Evolutionary conservation across 2,329 filamentous ascomycete genomes (phyloP).

Genomic region (Beauveria sp.): DNA sequence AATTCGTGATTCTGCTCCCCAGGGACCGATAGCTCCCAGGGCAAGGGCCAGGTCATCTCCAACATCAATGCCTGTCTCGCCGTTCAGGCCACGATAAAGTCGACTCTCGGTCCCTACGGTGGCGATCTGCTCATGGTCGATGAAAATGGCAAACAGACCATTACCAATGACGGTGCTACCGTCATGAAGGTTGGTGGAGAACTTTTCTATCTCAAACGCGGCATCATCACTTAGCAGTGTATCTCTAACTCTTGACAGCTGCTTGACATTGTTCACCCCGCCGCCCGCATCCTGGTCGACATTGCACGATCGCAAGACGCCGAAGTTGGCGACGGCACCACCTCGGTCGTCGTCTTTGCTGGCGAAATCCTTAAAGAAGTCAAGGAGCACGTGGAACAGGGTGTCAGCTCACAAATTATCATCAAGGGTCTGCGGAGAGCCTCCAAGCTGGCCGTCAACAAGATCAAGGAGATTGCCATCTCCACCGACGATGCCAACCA

Average conservation of each 20-base stretch:
- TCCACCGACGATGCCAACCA: slow-evolving; percentile 75
- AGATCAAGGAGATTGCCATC: slow-evolving; percentile 95
- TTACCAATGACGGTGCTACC: slow-evolving; percentile 97
- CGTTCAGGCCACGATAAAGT: slow-evolving; percentile 92
- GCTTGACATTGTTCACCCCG: slow-evolving; percentile 96
- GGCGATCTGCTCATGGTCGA: slow-evolving; percentile 95
- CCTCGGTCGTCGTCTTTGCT: slow-evolving; percentile 93
- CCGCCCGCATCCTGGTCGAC: slow-evolving; percentile 93
- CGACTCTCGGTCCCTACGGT: slow-evolving; percentile 91
- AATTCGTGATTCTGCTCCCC: slow-evolving; percentile 15
- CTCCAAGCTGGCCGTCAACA: slow-evolving; percentile 88
- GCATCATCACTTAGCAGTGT: background rate
- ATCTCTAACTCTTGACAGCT: slow-evolving; percentile 46
- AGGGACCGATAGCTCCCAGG: slow-evolving; percentile 97
- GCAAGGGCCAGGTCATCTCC: slow-evolving; percentile 90
- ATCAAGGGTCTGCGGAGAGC: slow-evolving; percentile 92
- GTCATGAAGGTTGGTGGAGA: slow-evolving; percentile 78
- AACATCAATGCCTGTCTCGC: slow-evolving; percentile 98
- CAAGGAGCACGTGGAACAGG: slow-evolving; percentile 92
- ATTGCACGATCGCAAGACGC: slow-evolving; percentile 98
- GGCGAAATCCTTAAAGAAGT: slow-evolving; percentile 96
- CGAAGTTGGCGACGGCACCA: slow-evolving; percentile 96
- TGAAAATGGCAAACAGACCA: slow-evolving; percentile 90
- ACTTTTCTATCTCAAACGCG: background rate
- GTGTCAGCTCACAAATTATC: slow-evolving; percentile 94